Percentiles rank a stretch among this genome's conserved stretches.
phyloP scores from a whole-genome alignment of 257 asterid genomes.

The Ehretia macrophylla region DNA sequence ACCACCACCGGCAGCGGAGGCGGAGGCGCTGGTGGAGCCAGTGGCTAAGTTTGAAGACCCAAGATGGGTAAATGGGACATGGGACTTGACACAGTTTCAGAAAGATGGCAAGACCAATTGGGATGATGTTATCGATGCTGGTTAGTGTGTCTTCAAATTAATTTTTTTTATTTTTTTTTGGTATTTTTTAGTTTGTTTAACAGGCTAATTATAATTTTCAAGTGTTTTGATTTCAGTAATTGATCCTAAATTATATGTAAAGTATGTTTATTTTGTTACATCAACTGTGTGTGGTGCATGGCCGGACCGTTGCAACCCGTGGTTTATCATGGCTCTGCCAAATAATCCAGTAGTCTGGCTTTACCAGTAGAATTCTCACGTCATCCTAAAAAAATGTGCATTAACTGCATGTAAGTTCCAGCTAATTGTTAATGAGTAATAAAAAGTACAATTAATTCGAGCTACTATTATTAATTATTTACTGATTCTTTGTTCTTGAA shows the following conservation, averaged over 20 bases:
- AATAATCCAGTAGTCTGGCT: no score
- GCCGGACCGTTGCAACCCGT: no score
- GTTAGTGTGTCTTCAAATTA: slow-evolving; percentile 24
- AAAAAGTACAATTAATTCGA: no score
- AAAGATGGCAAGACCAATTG: slow-evolving; percentile 67
- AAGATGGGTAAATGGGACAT: slow-evolving; percentile 83
- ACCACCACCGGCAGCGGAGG: slow-evolving; percentile 17
- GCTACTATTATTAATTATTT: no score
- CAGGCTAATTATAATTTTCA: neutral
- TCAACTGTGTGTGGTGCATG: no score
- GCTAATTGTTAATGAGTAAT: no score
- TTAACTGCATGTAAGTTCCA: no score
- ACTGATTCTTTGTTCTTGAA: no score
- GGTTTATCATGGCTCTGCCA: no score
- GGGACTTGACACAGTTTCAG: slow-evolving; percentile 77
- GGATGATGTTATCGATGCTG: slow-evolving; percentile 98
- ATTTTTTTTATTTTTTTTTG: neutral
- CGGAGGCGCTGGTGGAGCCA: slow-evolving; percentile 22
- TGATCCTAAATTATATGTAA: neutral
- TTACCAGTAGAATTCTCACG: no score
- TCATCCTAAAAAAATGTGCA: no score
- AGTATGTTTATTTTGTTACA: neutral
- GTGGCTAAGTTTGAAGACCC: slow-evolving; percentile 38
- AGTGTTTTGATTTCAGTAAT: neutral
- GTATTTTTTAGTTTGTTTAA: neutral